phyloP scores from a whole-genome alignment of 176 grass and related monocot genomes.

The Musa troglodytarum region DNA sequence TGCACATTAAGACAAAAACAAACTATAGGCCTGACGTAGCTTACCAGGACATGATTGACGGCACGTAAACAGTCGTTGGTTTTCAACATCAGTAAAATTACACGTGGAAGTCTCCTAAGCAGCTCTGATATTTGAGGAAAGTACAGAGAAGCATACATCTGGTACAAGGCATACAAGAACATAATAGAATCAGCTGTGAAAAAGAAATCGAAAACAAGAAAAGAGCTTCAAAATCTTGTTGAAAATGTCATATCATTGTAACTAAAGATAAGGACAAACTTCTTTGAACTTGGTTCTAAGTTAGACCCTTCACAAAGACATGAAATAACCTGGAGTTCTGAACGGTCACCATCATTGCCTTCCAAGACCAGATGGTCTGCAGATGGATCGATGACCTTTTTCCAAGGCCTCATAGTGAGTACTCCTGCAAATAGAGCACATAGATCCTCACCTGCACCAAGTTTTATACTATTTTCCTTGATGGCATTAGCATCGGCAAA shows the following conservation, averaged over 20 bases:
- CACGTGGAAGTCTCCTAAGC: constrained; percentile 67
- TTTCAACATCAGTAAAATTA: constrained; percentile 96
- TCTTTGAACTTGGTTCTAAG: background rate
- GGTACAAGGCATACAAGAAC: background rate
- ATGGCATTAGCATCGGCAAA: constrained; percentile 65
- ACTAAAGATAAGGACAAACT: too few species aligned
- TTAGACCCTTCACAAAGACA: background rate
- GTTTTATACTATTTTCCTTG: constrained; percentile 70
- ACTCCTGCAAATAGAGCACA: constrained; percentile 71
- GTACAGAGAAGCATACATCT: constrained; percentile 76
- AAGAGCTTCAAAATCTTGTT: too few species aligned
- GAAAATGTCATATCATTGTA: too few species aligned
- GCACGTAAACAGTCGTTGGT: constrained; percentile 90
- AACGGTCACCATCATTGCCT: constrained; percentile 37
- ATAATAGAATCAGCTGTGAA: background rate
- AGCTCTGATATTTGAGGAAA: constrained; percentile 85
- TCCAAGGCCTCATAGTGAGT: constrained; percentile 90
- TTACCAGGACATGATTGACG: constrained; percentile 80
- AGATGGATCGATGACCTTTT: constrained; percentile 77
- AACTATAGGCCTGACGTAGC: background rate
- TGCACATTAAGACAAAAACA: too few species aligned
- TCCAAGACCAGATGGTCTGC: constrained; percentile 63
- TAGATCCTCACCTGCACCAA: constrained; percentile 90
- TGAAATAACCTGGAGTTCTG: constrained; percentile 63
- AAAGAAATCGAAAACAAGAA: too few species aligned